Evolutionary conservation across 768 basidiomycete genomes (phyloP).

Genomic region (Phanerochaete sordida): DNA sequence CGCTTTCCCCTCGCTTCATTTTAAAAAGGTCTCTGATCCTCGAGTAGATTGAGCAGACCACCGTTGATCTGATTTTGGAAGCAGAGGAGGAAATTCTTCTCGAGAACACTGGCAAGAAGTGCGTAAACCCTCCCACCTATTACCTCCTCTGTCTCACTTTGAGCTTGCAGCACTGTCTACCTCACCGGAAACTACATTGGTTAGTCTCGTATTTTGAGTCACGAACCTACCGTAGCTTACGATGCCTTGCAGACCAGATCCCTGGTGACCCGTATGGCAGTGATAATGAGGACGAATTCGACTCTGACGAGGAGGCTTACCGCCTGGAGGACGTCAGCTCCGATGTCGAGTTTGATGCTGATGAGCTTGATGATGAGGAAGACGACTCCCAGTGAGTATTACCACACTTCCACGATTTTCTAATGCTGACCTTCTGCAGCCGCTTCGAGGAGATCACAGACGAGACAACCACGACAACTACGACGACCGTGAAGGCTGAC

Average conservation of each 20-base stretch:
- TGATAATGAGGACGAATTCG: slow-evolving; percentile 32
- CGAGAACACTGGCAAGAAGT: slow-evolving; percentile 83
- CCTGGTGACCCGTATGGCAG: slow-evolving; percentile 22
- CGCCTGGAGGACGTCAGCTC: slow-evolving; percentile 13
- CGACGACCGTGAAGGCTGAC: slow-evolving; percentile 19
- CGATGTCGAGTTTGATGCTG: slow-evolving; percentile 13
- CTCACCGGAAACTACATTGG: slow-evolving; percentile 15
- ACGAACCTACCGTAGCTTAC: slow-evolving; percentile 37
- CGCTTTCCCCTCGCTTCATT: slow-evolving; percentile 16
- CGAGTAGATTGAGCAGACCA: slow-evolving; percentile 70
- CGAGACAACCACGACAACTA: slow-evolving; percentile 11
- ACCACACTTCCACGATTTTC: background rate
- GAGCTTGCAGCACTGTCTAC: slow-evolving; percentile 8
- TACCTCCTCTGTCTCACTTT: slow-evolving; percentile 69
- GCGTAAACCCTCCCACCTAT: slow-evolving; percentile 35
- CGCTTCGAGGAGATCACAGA: slow-evolving; percentile 76
- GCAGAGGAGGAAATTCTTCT: slow-evolving; percentile 64
- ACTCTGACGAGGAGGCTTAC: slow-evolving; percentile 24
- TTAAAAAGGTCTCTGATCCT: slow-evolving; percentile 10
- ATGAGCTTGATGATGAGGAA: slow-evolving; percentile 10
- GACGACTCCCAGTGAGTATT: slow-evolving; percentile 49
- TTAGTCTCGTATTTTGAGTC: slow-evolving; percentile 51
- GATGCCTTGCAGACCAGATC: slow-evolving; percentile 46
- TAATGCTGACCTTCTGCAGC: slow-evolving; percentile 28
- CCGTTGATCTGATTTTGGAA: slow-evolving; percentile 68